phyloP scores from a whole-genome alignment of 2,329 filamentous ascomycete genomes.

The Tolypocladium tundrense region DNA sequence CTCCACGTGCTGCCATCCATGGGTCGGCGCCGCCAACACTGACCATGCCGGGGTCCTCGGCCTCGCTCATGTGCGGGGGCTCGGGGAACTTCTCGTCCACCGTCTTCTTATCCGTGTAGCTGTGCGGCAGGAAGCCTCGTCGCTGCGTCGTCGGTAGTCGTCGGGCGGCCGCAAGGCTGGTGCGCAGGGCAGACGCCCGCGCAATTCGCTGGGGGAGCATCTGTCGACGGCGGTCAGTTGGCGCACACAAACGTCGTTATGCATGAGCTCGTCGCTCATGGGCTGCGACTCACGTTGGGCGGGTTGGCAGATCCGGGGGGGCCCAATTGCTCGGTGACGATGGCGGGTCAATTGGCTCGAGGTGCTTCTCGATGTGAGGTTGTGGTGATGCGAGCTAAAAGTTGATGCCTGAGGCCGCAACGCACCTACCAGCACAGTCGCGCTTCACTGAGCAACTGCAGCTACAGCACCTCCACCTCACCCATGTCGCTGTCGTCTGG shows the following conservation, averaged over 20 bases:
- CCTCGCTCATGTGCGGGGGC: conserved; percentile 37
- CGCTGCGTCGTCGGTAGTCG: conserved; percentile 44
- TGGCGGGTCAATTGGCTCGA: conserved; percentile 4
- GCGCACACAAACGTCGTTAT: not conserved
- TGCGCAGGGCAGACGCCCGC: conserved; percentile 35
- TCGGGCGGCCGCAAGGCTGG: conserved; percentile 33
- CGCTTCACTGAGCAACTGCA: conserved; percentile 1
- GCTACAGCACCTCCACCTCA: not conserved
- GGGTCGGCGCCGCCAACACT: conserved; percentile 16
- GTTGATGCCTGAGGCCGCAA: conserved; percentile 22
- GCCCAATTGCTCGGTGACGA: conserved; percentile 24
- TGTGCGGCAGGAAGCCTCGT: conserved; percentile 45
- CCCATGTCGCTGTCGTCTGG: conserved; percentile 11
- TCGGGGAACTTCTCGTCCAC: conserved; percentile 44
- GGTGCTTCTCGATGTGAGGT: conserved; percentile 9
- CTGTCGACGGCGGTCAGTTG: conserved; percentile 21
- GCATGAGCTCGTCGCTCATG: not conserved
- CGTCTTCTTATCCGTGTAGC: conserved; percentile 33
- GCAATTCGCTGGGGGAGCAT: conserved; percentile 53
- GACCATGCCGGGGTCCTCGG: conserved; percentile 58
- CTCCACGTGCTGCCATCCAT: too few relatives aligned
- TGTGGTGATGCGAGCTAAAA: conserved; percentile 17
- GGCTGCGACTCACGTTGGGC: conserved; percentile 18
- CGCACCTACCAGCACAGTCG: not conserved
- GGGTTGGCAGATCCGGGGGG: conserved; percentile 17